Conservation (phyloP, 2,329 filamentous ascomycete genomes). For the Talaromyces sp. region DNA sequence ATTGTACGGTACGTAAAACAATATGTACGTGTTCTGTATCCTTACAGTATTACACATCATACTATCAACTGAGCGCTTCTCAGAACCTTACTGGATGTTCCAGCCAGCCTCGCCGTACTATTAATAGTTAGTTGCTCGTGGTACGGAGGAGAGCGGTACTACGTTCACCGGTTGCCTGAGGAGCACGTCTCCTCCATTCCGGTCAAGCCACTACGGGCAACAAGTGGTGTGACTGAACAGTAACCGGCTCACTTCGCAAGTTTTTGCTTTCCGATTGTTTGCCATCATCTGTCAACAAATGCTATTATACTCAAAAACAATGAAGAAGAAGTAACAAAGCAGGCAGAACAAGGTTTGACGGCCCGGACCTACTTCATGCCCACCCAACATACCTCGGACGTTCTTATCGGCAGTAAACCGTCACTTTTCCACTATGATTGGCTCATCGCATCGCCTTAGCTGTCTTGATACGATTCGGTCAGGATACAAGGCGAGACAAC, state of each 20-base stretch:
- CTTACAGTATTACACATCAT: background rate
- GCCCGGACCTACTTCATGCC: conserved; percentile 13
- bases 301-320: background rate
- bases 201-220: background rate
- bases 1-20: background rate
- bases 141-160: background rate
- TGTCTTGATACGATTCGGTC: background rate
- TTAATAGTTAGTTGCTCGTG: background rate
- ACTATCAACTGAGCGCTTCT: background rate
- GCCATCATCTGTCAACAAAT: background rate
- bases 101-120: conserved; percentile 1
- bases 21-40: background rate
- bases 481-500: background rate
- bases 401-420: conserved; percentile 12
- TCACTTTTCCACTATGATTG: background rate
- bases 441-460: background rate
- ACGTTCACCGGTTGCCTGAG: background rate
- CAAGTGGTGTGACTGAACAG: background rate
- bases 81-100: background rate
- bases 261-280: background rate
- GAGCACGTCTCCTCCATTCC: background rate
- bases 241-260: background rate
- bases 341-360: conserved; percentile 13
- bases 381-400: conserved; percentile 1
- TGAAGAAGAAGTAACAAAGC: background rate